A percentile compares a stretch with the other conserved stretches of the same genome.
These are phyloP conservation scores for Exophiala sp. DNA, from an alignment of 2,329 filamentous ascomycete species.

Conservation along the genomic window DNA sequence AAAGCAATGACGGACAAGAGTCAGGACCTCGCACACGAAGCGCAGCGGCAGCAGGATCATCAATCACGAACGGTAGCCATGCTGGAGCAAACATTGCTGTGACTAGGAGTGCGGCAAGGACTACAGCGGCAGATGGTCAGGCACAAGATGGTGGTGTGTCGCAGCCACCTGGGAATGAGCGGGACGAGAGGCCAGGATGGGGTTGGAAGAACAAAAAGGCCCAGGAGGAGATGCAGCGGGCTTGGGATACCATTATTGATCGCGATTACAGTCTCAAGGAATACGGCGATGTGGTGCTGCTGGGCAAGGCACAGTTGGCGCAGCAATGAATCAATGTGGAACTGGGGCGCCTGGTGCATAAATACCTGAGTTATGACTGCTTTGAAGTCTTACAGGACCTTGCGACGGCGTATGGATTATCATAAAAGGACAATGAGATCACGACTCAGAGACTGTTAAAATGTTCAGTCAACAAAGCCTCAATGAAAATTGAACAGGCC, in stretches of 20 bases:
- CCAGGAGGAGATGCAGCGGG: slow-evolving; percentile 50
- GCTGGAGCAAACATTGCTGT: slow-evolving; percentile 12
- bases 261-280: slow-evolving; percentile 43
- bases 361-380: no score
- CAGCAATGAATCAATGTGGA: not conserved
- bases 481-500: no score
- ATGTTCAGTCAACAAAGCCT: no score
- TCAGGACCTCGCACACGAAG: not conserved
- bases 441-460: no score
- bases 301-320: slow-evolving; percentile 11
- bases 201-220: slow-evolving; percentile 54
- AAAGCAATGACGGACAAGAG: slow-evolving; percentile 1
- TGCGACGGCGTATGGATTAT: slow-evolving; percentile 1
- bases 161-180: slow-evolving; percentile 16
- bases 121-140: not conserved
- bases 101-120: slow-evolving; percentile 10
- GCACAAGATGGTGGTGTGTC: no score
- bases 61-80: slow-evolving; percentile 3
- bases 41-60: not conserved
- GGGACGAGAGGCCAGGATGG: slow-evolving; percentile 44
- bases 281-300: slow-evolving; percentile 27
- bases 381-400: not conserved
- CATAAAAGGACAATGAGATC: no score
- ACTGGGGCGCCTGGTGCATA: not conserved
- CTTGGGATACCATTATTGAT: slow-evolving; percentile 47